phyloP scores from a whole-genome alignment of 768 basidiomycete species.

The Porphyrellus cyaneotinctus region DNA sequence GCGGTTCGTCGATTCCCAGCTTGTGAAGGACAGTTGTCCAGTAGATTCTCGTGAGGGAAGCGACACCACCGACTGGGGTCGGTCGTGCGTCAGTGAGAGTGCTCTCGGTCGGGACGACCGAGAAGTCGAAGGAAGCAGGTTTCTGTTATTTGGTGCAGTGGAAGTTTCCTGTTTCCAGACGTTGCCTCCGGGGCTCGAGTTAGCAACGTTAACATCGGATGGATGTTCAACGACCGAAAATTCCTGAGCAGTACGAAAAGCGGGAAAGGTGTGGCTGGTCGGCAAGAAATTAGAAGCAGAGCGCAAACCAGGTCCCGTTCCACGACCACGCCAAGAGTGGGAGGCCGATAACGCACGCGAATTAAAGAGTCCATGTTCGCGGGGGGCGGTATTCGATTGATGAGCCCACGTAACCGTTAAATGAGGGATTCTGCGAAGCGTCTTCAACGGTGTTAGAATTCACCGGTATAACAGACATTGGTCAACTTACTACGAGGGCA shows the following conservation, averaged over 20 bases:
- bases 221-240: background rate
- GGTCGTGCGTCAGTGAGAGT: slow-evolving; percentile 27
- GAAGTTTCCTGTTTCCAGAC: slow-evolving; percentile 14
- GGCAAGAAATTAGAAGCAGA: slow-evolving; percentile 15
- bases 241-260: slow-evolving; percentile 5
- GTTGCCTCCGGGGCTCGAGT: slow-evolving; percentile 1
- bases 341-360: slow-evolving; percentile 9
- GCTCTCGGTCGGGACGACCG: slow-evolving; percentile 27
- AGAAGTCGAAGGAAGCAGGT: background rate
- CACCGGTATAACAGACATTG: background rate
- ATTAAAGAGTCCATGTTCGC: slow-evolving; percentile 17
- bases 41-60: slow-evolving; percentile 28
- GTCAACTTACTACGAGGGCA: slow-evolving; percentile 59
- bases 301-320: slow-evolving; percentile 2
- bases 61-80: slow-evolving; percentile 14
- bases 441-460: slow-evolving; percentile 38
- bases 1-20: slow-evolving; percentile 25
- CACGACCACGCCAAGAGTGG: slow-evolving; percentile 22
- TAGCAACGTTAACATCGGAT: background rate
- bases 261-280: slow-evolving; percentile 14
- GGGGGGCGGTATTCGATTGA: slow-evolving; percentile 36
- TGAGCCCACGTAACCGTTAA: slow-evolving; percentile 80
- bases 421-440: slow-evolving; percentile 65
- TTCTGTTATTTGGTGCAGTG: background rate
- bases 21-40: slow-evolving; percentile 24